A percentile compares a stretch with the other conserved stretches of the same genome.
phyloP scores from a whole-genome alignment of 441 rosid species.

The Pelargonium citronellum region DNA sequence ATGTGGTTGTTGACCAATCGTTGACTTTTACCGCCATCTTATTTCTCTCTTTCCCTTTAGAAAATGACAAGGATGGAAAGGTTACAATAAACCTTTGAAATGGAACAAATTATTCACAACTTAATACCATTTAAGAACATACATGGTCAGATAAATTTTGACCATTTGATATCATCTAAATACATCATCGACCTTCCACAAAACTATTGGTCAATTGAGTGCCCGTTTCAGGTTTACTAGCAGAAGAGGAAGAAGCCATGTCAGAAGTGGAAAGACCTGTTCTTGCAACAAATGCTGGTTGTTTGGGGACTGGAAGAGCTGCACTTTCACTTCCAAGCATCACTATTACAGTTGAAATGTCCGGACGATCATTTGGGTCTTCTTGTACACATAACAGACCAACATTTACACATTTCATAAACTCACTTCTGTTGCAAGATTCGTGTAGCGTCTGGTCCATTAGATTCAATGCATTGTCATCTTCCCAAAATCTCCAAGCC shows the following conservation, averaged over 20 bases:
- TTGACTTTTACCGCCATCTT: no score
- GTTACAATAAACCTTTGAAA: no score
- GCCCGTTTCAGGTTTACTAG: slow-evolving; percentile 32
- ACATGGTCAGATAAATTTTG: no score
- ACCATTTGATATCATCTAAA: no score
- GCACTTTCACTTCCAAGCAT: slow-evolving; percentile 45
- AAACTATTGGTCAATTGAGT: slow-evolving; percentile 13
- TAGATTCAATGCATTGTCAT: slow-evolving; percentile 32
- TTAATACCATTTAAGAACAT: no score
- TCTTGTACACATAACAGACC: slow-evolving; percentile 59
- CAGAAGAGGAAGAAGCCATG: slow-evolving; percentile 33
- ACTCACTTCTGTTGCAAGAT: slow-evolving; percentile 28
- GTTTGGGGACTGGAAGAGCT: slow-evolving; percentile 42
- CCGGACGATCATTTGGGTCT: slow-evolving; percentile 53
- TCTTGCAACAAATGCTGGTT: slow-evolving; percentile 42
- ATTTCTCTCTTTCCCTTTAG: no score
- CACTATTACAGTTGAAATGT: slow-evolving; percentile 41
- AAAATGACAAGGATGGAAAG: no score
- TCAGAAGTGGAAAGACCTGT: slow-evolving; percentile 26
- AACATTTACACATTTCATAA: slow-evolving; percentile 37
- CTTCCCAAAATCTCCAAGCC: slow-evolving; percentile 58
- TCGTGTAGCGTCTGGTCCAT: slow-evolving; percentile 30
- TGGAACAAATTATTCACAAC: no score
- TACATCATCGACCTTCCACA: background rate
- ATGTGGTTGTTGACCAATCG: no score